Base-by-base conservation (phyloP, 192 early-diverging fungal genomes). In the Phycomyces blakesleeanus region DNA sequence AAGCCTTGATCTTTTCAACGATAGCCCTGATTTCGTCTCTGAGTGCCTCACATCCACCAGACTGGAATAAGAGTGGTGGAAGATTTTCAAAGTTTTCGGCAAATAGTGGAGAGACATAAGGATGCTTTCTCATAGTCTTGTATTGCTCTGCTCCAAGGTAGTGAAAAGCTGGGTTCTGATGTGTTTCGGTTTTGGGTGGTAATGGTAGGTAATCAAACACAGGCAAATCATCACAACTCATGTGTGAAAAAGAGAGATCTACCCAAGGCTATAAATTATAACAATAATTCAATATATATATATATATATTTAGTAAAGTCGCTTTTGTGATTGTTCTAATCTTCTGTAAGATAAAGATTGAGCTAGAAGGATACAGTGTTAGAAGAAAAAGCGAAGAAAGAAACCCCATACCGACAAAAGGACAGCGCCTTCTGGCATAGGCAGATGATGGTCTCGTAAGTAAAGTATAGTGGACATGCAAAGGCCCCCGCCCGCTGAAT, bases 401-500 rank as follows among this genome's bases (percentile, higher is more conserved):
- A 37, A 1, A 9, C 27, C n/a, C 29, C 34, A 63, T 78, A 81
- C 78, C 8, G 85, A 88, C 0, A 90, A 51, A 18, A 87, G 69
- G 21, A 85, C 12, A 22, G 74, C 72, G 11, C 83, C 84, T 38
- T 80, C 76, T 14, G 80, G 61, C 29, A 59, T 56, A 4, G 76
- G 40, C 41, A 78, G 34, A 5, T 72, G 65, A n/a, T 78, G 69
- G 25, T 90, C 84, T 3, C 84, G 73, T 21, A 87, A 67, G 49
- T 86, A 81, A 67, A 84, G 66, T 20, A 83, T 47, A 64, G 86
- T 27, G 6, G 81, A 75, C 8, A 90, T 21, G 0, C 65, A 55
- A 49, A 90, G 56, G 51, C 87, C 84, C 11, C 88, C 87, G 16
- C 88, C 88, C 0, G 88, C 84, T 60, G 84, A 84, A 64, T 90